Percentiles rank a stretch among this genome's conserved stretches.
Conservation (phyloP, 805 yeast species). For the Cyberlindnera mrakii region DNA sequence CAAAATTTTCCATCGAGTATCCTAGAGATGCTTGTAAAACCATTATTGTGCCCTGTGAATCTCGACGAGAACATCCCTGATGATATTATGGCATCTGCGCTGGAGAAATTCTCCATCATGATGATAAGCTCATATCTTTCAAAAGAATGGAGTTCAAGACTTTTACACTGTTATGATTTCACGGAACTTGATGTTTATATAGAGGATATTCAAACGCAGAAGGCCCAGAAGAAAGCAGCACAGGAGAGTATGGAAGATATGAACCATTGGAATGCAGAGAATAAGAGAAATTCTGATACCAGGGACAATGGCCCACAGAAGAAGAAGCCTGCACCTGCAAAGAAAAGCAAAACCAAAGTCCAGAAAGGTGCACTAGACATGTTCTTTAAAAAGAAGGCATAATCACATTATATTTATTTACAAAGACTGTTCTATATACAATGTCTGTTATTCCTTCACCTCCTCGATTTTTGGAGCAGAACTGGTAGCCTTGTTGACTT, state of each 20-base stretch:
- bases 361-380: slow-evolving; percentile 69
- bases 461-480: slow-evolving; percentile 4
- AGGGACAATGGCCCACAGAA: slow-evolving; percentile 20
- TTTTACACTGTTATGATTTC: slow-evolving; percentile 28
- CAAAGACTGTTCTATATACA: background rate
- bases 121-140: slow-evolving; percentile 41
- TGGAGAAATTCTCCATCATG: slow-evolving; percentile 37
- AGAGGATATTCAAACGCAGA: slow-evolving; percentile 12
- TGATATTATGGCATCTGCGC: slow-evolving; percentile 30
- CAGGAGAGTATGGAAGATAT: slow-evolving; percentile 25
- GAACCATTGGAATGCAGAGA: slow-evolving; percentile 20
- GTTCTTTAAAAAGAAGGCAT: slow-evolving; percentile 41
- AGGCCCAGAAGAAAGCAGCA: slow-evolving; percentile 24
- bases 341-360: slow-evolving; percentile 38
- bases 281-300: slow-evolving; percentile 8
- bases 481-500: slow-evolving; percentile 30
- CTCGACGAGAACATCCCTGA: slow-evolving; percentile 28
- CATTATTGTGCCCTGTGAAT: slow-evolving; percentile 23
- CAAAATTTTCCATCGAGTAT: slow-evolving; percentile 33
- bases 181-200: slow-evolving; percentile 25
- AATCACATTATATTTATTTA: slow-evolving; percentile 1
- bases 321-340: slow-evolving; percentile 22
- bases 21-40: slow-evolving; percentile 20
- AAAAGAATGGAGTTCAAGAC: slow-evolving; percentile 13
- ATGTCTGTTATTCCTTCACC: slow-evolving; percentile 1